Evolutionary conservation across 2,329 filamentous ascomycete species (phyloP), one percentile per base, ranked within the genome.

Genomic region (Shiraia sp.): DNA sequence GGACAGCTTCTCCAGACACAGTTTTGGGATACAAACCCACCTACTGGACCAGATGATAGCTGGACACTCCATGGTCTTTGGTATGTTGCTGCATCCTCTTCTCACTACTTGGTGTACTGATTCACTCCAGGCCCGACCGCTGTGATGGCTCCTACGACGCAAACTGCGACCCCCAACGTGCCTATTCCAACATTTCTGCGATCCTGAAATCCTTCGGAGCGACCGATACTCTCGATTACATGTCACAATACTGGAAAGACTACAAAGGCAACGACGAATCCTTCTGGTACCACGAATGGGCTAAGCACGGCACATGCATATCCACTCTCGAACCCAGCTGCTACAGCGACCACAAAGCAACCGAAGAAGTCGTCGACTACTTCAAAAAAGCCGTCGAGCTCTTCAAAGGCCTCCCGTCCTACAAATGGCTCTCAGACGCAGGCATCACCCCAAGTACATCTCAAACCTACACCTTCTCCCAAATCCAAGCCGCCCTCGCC

Each of bases 41-140:
- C 77, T 1, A 79, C 81, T 3, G 86, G 87, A 0, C 86, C 87
- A 2, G 69, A 68, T 35, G 79, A 88, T 60, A 83, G 81, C 5
- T 91, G 86, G 86, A 89, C 85, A 1, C 78, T 89, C 28, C 87
- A 90, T 60, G 86, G 86, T 1, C 74, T 90, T 7, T 87, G 79
- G 77, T 78, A 63, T 27, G 69, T 50, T n/a, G 34, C 22, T 19
- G 28, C 35, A 33, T 15, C 19, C 35, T n/a, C 28, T 24, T 3
- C 14, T 28, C 12, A 6, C 13, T 9, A 10, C 17, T 16, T 12
- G 17, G 2, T 12, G 32, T 30, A 36, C 38, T 42, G 14, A 47
- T 32, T 17, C 10, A 34, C 9, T 2, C 6, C 23, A 70, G 72
- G 73, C 74, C 74, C 3, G 74, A 77, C 55, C 72, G 69, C 56